Evolutionary conservation across 2,329 filamentous ascomycete species (phyloP).

Genomic region (Helminthosporium solani): DNA sequence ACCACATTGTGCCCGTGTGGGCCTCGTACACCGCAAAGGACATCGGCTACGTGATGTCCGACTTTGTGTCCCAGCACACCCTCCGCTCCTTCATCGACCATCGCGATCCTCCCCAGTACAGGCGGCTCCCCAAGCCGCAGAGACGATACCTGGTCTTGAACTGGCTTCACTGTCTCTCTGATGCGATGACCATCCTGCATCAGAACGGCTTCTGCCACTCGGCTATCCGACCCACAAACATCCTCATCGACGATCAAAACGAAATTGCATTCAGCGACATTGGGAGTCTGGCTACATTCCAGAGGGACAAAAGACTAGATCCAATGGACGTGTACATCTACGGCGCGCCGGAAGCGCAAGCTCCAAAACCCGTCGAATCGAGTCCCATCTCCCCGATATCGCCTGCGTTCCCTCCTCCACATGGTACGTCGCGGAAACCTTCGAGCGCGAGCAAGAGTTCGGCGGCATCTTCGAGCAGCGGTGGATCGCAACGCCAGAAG

Average conservation of each 20-base stretch:
- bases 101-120: constrained; percentile 60
- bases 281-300: constrained; percentile 49
- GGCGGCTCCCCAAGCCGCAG: constrained; percentile 61
- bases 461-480: constrained; percentile 35
- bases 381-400: neutral
- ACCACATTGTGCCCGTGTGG: constrained; percentile 70
- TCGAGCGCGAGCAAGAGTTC: constrained; percentile 41
- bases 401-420: neutral
- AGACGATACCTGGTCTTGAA: constrained; percentile 64
- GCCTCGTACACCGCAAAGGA: constrained; percentile 68
- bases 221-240: constrained; percentile 69
- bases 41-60: constrained; percentile 65
- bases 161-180: constrained; percentile 73
- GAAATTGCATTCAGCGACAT: constrained; percentile 68
- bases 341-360: constrained; percentile 62
- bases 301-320: constrained; percentile 55
- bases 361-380: constrained; percentile 11
- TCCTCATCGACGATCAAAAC: constrained; percentile 66
- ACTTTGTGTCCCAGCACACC: constrained; percentile 65
- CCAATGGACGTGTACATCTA: constrained; percentile 73
- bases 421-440: constrained; percentile 24
- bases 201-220: constrained; percentile 63
- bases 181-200: constrained; percentile 69
- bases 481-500: constrained; percentile 35
- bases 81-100: constrained; percentile 67